Base-by-base conservation (phyloP, 1,284 basidiomycete genomes). In the Fomes fomentarius region DNA sequence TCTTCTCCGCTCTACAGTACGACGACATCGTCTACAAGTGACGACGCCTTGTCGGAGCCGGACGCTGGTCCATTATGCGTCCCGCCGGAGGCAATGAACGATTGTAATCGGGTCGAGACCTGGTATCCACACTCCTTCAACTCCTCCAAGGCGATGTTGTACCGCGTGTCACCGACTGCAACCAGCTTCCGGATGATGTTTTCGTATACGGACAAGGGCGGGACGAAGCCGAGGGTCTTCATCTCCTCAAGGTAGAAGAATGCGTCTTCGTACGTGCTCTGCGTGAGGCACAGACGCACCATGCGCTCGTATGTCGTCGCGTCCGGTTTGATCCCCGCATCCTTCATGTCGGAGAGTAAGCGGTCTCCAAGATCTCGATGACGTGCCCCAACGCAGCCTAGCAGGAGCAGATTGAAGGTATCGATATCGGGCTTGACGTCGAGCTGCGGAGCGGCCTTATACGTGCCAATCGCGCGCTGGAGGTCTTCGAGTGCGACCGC, bases 241-340 rank as follows among this genome's bases (percentile, higher is more conserved):
- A 93, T 91, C 74, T 92, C 87, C 67, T 94, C 92, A 28, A 95
- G 79, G 69, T 91, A 93, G 70, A 85, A 88, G 74, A 95, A 95
- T 0, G 92, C 91, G 63, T 93, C 89, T 66, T 94, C 92, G 70
- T 93, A 95, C 2, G 74, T 76, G 12, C 79, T 68, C 64, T 91
- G 87, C 1, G 84, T 84, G 19, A 93, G 76, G 65, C 84, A 87
- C 3, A 94, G 78, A 14, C 74, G 62, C 57, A 94, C 81, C 70
- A 93, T 77, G 34, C 77, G 74, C 60, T 85, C 81, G 70, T 87
- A 93, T 4, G 85, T 91, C 40, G 72, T 71, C 34, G 68, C 69
- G 64, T 88, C 76, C 11, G 86, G 84, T 43, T 74, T 70, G 54
- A 92, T 64, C 28, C 71, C 72, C 7, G 75, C 74, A 19, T 76